Percentiles rank a stretch among this genome's conserved stretches.
These are phyloP conservation scores for Coffea humblotiana DNA, from an alignment of 305 asterid genomes.

Conservation along the genomic window DNA sequence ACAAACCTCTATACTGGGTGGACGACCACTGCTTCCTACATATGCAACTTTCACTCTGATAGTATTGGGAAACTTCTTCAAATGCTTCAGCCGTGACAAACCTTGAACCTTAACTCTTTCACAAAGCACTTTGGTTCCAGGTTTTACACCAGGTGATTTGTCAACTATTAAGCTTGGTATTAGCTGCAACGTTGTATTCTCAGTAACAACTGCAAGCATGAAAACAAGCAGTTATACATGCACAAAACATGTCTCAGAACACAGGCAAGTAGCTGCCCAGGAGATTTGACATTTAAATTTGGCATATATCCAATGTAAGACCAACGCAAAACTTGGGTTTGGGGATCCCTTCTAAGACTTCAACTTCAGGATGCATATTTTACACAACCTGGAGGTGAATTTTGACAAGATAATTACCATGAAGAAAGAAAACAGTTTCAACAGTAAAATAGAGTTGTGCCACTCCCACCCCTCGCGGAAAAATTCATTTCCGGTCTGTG, in stretches of 20 bases:
- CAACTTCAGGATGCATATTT: neutral
- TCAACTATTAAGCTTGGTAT: conserved; percentile 59
- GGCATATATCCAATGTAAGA: neutral
- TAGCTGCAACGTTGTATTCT: conserved; percentile 42
- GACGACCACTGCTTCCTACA: conserved; percentile 40
- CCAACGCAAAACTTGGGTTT: neutral
- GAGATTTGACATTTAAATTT: neutral
- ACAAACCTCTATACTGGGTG: conserved; percentile 58
- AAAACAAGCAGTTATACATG: neutral
- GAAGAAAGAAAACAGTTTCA: neutral
- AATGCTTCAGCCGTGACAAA: conserved; percentile 53
- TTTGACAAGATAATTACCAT: neutral
- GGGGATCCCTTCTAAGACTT: neutral
- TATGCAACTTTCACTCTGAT: conserved; percentile 59
- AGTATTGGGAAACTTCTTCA: conserved; percentile 63
- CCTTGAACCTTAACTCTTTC: conserved; percentile 74
- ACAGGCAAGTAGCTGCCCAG: neutral
- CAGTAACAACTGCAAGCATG: conserved; percentile 53
- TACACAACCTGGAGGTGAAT: neutral
- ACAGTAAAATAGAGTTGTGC: neutral
- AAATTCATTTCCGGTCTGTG: neutral
- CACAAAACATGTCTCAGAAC: neutral
- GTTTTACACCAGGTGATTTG: conserved; percentile 76
- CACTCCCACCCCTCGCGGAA: neutral
- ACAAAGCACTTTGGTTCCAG: conserved; percentile 65